These are phyloP conservation scores for Cyclocybe cylindracea DNA, from an alignment of 768 basidiomycete species.

Conservation along the genomic window DNA sequence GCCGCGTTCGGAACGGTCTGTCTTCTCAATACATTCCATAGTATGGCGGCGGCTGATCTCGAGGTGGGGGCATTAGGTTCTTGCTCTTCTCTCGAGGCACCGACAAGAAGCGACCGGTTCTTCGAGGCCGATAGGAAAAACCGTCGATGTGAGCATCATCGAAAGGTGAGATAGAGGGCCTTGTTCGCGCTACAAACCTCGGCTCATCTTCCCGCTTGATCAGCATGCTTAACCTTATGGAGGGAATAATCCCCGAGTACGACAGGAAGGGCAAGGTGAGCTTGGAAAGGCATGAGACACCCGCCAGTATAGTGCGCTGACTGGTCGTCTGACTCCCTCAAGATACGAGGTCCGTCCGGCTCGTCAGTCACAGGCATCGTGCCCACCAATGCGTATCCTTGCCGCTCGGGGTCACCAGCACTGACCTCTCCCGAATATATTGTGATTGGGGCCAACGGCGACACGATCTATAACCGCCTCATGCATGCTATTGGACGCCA, in stretches of 20 bases:
- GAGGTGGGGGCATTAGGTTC: slow-evolving; percentile 37
- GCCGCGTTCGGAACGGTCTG: slow-evolving; percentile 73
- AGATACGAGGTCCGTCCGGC: slow-evolving; percentile 73
- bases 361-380: slow-evolving; percentile 78
- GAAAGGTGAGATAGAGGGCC: slow-evolving; percentile 48
- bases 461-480: slow-evolving; percentile 66
- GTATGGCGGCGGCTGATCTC: background rate
- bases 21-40: background rate
- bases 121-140: slow-evolving; percentile 40
- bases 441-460: slow-evolving; percentile 74
- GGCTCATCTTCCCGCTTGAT: background rate
- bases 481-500: slow-evolving; percentile 61
- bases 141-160: slow-evolving; percentile 76
- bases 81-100: slow-evolving; percentile 54
- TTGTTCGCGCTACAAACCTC: background rate
- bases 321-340: slow-evolving; percentile 3
- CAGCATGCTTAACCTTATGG: slow-evolving; percentile 79
- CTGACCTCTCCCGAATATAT: slow-evolving; percentile 51
- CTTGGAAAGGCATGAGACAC: background rate
- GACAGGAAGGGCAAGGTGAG: slow-evolving; percentile 68
- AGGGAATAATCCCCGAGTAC: slow-evolving; percentile 75
- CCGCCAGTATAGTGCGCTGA: background rate
- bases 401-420: slow-evolving; percentile 46
- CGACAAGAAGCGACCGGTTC: slow-evolving; percentile 35
- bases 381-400: slow-evolving; percentile 75